Evolutionary conservation across 345 rosid species (phyloP), one percentile per base, ranked within the genome.

Genomic region (Eucalyptus urophylla): DNA sequence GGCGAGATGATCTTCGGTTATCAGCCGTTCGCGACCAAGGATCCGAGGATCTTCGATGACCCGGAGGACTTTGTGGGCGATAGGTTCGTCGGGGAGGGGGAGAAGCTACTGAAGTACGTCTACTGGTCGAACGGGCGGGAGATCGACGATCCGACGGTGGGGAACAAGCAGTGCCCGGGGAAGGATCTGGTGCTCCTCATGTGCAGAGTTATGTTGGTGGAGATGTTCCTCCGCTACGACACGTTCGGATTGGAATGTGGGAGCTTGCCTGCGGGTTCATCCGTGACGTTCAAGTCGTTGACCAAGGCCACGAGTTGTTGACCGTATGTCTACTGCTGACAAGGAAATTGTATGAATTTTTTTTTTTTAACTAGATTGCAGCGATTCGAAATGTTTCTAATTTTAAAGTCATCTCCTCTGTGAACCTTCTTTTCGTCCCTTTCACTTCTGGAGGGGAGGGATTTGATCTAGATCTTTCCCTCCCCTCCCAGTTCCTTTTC

Each of bases 121-220:
- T 92, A 91, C 8, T 95, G 95, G 96, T 94, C 95, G 3, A 95
- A 94, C 25, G 96, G 93, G 17, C 91, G 90, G 1, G 93, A 94
- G 90, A 90, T 89, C 29, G 92, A 86, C 14, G 89, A 87, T 87
- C 93, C 94, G 27, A 91, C 94, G 91, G 89, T 86, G 47, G 93
- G 72, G 88, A 89, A 93, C 86, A 95, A 95, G 92, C 94, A 93
- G 81, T 95, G 95, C 51, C 93, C 93, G 2, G 95, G 90, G 43
- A 94, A 94, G 92, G 90, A 94, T 87, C 89, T 94, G 86, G 95
- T 94, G 92, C 65, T 94, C 58, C 90, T 94, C 43, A 10, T 92
- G 15, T 72, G 88, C n/a, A 93, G 94, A 86, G 49, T 93, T 1
- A 6, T 93, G 40, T 12, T 95, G 90, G 97, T 90, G 90, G 94